A percentile compares a stretch with the other conserved stretches of the same genome.
These are phyloP conservation scores for Lophiotrema nucula DNA, from an alignment of 495 filamentous ascomycete species.

Conservation along the genomic window DNA sequence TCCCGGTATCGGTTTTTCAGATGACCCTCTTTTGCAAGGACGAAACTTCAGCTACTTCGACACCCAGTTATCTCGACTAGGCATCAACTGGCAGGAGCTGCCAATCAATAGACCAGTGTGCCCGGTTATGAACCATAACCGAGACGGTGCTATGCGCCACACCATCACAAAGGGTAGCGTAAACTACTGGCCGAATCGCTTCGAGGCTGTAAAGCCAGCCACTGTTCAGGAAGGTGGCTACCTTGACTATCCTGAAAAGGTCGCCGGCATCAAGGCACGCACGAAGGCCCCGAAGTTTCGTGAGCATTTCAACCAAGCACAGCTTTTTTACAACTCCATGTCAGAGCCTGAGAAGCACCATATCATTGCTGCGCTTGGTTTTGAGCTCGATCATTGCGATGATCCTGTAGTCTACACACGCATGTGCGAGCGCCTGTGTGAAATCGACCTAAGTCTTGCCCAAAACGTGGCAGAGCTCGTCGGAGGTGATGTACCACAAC, in stretches of 20 bases:
- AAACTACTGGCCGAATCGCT: constrained; percentile 91
- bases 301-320: constrained; percentile 73
- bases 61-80: constrained; percentile 79
- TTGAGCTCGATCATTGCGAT: constrained; percentile 89
- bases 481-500: constrained; percentile 21
- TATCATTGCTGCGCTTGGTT: constrained; percentile 66
- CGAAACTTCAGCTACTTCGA: constrained; percentile 88
- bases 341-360: constrained; percentile 68
- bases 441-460: constrained; percentile 72
- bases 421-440: constrained; percentile 65
- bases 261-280: constrained; percentile 69
- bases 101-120: constrained; percentile 79
- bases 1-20: constrained; percentile 82
- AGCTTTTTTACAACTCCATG: constrained; percentile 81
- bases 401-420: constrained; percentile 76
- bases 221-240: constrained; percentile 61
- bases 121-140: constrained; percentile 77
- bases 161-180: constrained; percentile 65
- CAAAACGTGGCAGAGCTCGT: constrained; percentile 44
- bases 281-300: constrained; percentile 73
- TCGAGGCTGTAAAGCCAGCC: constrained; percentile 62
- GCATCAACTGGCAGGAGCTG: constrained; percentile 81
- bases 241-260: constrained; percentile 63
- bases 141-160: constrained; percentile 67
- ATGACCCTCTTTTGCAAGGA: constrained; percentile 80